Evolutionary conservation across 2,329 filamentous ascomycete genomes (phyloP), one percentile per base, ranked within the genome.

Genomic region (Monosporascus sp.): DNA sequence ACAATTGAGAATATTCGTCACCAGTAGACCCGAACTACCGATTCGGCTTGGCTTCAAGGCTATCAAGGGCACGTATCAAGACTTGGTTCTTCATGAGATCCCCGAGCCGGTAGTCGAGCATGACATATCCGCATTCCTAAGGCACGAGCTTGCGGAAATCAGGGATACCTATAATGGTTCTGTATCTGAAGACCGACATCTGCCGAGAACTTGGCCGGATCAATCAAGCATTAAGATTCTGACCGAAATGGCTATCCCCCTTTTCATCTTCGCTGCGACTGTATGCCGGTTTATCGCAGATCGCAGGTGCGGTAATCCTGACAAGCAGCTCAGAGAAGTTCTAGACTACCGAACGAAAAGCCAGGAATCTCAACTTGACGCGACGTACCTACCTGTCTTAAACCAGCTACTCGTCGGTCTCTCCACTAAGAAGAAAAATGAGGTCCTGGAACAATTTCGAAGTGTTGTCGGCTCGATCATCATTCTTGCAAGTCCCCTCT

Each of bases 11-110:
- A 50, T 73, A 2, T 74, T 78, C 27, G 19, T 78, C 0, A 77
- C 74, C 0, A 77, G 73, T 44, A 63, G 74, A 11, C 74, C 74
- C 0, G 70, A 77, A 22, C 51, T 73, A 1, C 65, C 67, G 0
- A 65, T 76, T 22, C 67, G 70, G 0, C 58, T 71, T 14, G 68
- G 70, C 0, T 76, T 78, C 38, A 51, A 51, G 0, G 9, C 58
- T 1, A 60, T 72, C 5, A 16, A 58, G 3, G 64, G 62, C 38
- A 63, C 37, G 1, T 68, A 64, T 52, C 60, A 68, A 48, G 59
- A 65, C 44, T 31, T 75, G 1, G 50, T 65, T 2, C 68, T 78
- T 3, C 71, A 77, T 20, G 57, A 74, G 7, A 65, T 75, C 20
- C 53, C 63, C 0, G 14, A 57, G 16, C 22, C 49, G 0, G 49